Evolutionary conservation across 1,139 yeast genomes (phyloP).

Genomic region (Scheffersomyces illinoinensis): DNA sequence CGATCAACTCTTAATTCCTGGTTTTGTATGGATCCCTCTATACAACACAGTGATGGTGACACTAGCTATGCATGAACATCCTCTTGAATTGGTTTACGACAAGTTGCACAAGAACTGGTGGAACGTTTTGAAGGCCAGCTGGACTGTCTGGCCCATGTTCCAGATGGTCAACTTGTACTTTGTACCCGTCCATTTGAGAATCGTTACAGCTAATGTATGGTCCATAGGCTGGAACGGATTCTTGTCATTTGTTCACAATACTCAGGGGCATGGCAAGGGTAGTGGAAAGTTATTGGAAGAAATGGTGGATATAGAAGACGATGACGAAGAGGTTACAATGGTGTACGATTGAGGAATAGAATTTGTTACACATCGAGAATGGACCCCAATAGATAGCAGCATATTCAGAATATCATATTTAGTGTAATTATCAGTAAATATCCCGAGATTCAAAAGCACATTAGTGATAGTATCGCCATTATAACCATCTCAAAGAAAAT

Average conservation of each 20-base stretch:
- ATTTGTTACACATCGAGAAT: no score
- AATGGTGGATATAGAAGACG: slow-evolving; percentile 41
- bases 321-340: slow-evolving; percentile 30
- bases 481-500: background rate
- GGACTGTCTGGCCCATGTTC: slow-evolving; percentile 49
- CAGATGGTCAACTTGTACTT: slow-evolving; percentile 40
- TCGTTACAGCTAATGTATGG: slow-evolving; percentile 41
- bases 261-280: slow-evolving; percentile 47
- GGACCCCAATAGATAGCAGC: background rate
- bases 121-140: slow-evolving; percentile 41
- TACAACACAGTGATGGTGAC: slow-evolving; percentile 44
- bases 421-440: background rate
- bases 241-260: slow-evolving; percentile 45
- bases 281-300: slow-evolving; percentile 39
- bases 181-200: slow-evolving; percentile 43
- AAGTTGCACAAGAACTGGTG: slow-evolving; percentile 44
- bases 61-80: slow-evolving; percentile 39
- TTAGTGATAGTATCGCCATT: background rate
- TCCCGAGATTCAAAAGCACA: background rate
- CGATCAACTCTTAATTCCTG: slow-evolving; percentile 36
- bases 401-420: no score
- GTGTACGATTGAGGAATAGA: slow-evolving; percentile 18
- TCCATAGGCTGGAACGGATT: slow-evolving; percentile 49
- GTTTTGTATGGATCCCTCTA: slow-evolving; percentile 45
- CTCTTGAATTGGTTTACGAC: slow-evolving; percentile 31